Base-by-base conservation (phyloP, 306 rosid species). In the Albizia julibrissin region DNA sequence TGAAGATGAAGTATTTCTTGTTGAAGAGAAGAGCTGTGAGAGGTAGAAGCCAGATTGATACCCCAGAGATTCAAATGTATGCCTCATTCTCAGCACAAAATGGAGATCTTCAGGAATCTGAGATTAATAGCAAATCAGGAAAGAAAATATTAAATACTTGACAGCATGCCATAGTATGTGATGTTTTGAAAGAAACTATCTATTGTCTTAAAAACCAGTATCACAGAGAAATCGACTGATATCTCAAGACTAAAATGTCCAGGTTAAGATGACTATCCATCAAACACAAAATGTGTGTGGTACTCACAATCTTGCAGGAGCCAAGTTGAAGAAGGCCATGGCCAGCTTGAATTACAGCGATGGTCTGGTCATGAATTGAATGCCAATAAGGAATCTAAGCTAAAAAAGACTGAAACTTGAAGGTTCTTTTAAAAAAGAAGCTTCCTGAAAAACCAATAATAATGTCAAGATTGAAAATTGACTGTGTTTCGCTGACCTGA, bases 301-400 rank as follows among this genome's bases (percentile, higher is more conserved):
- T 10, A 86, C 99, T 91, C 79, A 96, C 99, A 89, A 91, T 96
- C 86, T 94, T 96, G 92, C 99, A 96, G 72, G 99, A 96, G 82
- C 99, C 99, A 78, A 96, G 88, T 58, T 96, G 99, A 34, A 96
- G 97, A 84, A 96, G 99, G 76, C 99, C 99, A 84, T 96, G 99
- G 1, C 99, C 99, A 81, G 99, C 99, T 91, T 96, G 99, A 87
- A 96, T 96, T 3, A 96, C 99, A 87, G 99, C 99, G 56, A 96
- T 96, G 24, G 99, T 96, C 99, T 96, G 89, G 62, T 79, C 50
- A 88, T 72, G 77, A 69, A 83, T 49, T 15, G 21, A 64, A 86
- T 58, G 52, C 81, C 71, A 54, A 37, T 22, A 26, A 6, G 77
- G 77, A 79, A 71, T 13, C 5, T 0, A 62, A 43, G 46, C 18